Conservation (phyloP, 2,329 filamentous ascomycete genomes). For the Aspergillus sp. region DNA sequence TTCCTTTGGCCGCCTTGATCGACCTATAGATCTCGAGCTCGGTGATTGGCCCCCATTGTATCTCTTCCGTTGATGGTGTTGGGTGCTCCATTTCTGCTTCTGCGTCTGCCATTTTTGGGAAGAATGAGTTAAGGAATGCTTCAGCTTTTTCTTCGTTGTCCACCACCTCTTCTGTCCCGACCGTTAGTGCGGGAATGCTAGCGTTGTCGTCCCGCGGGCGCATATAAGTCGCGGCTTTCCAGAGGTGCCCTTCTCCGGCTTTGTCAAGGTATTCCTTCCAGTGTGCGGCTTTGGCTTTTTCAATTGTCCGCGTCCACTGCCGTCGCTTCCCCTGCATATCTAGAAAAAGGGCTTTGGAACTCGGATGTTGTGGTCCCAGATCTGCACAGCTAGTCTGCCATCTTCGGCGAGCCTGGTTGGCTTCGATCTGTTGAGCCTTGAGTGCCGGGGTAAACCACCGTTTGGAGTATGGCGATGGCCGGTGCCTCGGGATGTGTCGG, state of each 20-base stretch:
- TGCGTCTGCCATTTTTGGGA: conserved; percentile 10
- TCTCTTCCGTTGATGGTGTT: background rate
- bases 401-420: conserved; percentile 17
- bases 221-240: conserved; percentile 17
- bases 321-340: conserved; percentile 13
- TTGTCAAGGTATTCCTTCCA: conserved; percentile 24
- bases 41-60: background rate
- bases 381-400: conserved; percentile 15
- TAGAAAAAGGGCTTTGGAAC: conserved; percentile 10
- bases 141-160: conserved; percentile 19
- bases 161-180: conserved; percentile 9
- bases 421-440: conserved; percentile 19
- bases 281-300: conserved; percentile 17
- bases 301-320: conserved; percentile 18
- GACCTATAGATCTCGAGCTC: background rate
- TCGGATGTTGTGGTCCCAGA: conserved; percentile 1
- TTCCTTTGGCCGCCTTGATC: background rate
- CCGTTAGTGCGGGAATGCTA: conserved; percentile 15
- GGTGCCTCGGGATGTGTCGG: conserved; percentile 7
- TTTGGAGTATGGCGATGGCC: conserved; percentile 20
- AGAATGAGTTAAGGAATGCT: conserved; percentile 17
- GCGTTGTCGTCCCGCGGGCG: conserved; percentile 10
- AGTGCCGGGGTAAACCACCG: conserved; percentile 22
- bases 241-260: conserved; percentile 15
- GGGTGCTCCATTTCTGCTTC: conserved; percentile 2